phyloP scores from a whole-genome alignment of 768 basidiomycete genomes.

The Candolleomyces efflorescens region DNA sequence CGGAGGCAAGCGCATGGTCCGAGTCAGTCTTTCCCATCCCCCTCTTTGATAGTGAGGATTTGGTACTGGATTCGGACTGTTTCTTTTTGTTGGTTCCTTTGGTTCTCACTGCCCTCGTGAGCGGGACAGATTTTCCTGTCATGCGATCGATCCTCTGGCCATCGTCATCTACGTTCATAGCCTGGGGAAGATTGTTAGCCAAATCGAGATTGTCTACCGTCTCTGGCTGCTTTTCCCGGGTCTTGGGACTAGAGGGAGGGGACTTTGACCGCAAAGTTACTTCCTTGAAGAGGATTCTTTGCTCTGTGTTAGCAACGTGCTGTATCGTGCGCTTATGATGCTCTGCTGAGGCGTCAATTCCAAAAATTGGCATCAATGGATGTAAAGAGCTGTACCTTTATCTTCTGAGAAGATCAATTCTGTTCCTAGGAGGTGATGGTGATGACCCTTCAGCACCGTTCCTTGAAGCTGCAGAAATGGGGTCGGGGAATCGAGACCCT shows the following conservation, averaged over 20 bases:
- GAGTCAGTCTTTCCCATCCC: background rate
- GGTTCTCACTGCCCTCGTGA: constrained; percentile 1
- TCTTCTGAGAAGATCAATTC: constrained; percentile 73
- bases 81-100: constrained; percentile 8
- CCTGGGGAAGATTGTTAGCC: background rate
- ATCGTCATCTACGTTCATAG: background rate
- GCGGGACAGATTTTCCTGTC: constrained; percentile 1
- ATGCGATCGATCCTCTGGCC: constrained; percentile 9
- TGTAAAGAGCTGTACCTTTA: constrained; percentile 38
- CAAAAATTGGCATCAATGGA: background rate
- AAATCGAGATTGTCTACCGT: background rate
- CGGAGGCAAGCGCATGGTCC: background rate
- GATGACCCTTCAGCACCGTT: constrained; percentile 65
- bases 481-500: constrained; percentile 76
- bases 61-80: background rate
- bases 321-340: constrained; percentile 44
- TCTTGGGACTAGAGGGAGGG: background rate
- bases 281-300: constrained; percentile 70
- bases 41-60: background rate
- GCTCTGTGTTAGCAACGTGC: constrained; percentile 59
- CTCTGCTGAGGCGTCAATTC: constrained; percentile 23
- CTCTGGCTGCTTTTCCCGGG: background rate
- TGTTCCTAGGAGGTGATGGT: constrained; percentile 66
- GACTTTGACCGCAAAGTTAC: constrained; percentile 51
- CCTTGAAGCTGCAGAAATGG: constrained; percentile 78